A percentile compares a stretch with the other conserved stretches of the same genome.
Evolutionary conservation across 202 grass and related monocot genomes (phyloP).

Genomic region (Saccharum hybrid): DNA sequence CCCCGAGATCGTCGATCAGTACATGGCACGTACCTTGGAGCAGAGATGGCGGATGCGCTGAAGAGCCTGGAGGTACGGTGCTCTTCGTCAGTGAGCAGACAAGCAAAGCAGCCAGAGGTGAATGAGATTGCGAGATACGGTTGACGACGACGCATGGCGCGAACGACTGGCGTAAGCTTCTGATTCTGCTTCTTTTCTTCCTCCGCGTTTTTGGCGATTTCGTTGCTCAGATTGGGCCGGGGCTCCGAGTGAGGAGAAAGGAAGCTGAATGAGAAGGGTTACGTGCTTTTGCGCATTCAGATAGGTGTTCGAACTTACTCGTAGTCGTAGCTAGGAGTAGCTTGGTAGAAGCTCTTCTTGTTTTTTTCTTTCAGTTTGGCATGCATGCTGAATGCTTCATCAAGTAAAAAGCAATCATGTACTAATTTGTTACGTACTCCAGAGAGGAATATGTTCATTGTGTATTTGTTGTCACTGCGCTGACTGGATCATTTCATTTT

Average conservation of each 20-base stretch:
- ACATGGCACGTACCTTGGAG: not conserved
- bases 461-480: not conserved
- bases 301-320: not conserved
- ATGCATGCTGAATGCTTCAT: constrained; percentile 35
- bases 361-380: not conserved
- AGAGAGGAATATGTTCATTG: constrained; percentile 31
- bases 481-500: not conserved
- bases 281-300: not conserved
- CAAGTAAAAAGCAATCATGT: constrained; percentile 37
- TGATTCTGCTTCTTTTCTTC: constrained; percentile 53
- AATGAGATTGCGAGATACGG: not conserved
- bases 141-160: constrained; percentile 2
- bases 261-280: constrained; percentile 44
- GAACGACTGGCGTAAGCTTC: constrained; percentile 35
- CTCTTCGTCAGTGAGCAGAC: not conserved
- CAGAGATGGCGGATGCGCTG: not conserved
- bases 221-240: not conserved
- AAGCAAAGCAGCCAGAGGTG: not conserved
- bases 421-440: constrained; percentile 33
- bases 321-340: constrained; percentile 30
- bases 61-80: not conserved
- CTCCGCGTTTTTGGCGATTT: not conserved
- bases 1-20: not conserved
- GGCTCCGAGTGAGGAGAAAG: constrained; percentile 31
- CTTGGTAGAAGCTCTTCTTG: not conserved